A percentile compares a stretch with the other conserved stretches of the same genome.
phyloP scores from a whole-genome alignment of 306 rosid genomes.

The Herpetospermum pedunculosum region DNA sequence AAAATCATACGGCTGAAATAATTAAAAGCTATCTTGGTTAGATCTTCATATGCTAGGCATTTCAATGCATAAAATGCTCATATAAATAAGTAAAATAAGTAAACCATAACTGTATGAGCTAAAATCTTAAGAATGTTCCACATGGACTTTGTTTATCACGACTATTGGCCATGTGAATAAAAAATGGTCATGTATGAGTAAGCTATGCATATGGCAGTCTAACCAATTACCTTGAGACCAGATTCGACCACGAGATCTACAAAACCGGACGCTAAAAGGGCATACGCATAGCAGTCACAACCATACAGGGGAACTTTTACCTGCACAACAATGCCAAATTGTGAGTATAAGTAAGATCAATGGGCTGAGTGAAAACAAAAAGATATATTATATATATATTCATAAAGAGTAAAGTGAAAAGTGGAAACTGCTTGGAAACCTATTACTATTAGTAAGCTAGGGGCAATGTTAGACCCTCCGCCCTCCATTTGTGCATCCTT shows the following conservation, averaged over 20 bases:
- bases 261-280: constrained; percentile 80
- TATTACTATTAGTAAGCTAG: too few relatives aligned
- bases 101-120: neutral
- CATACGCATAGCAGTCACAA: constrained; percentile 98
- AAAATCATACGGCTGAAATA: constrained; percentile 79
- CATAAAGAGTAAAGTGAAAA: constrained; percentile 1
- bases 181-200: neutral
- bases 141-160: neutral
- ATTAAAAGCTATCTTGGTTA: neutral
- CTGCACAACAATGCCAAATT: constrained; percentile 21
- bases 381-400: neutral
- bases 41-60: neutral
- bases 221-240: constrained; percentile 60
- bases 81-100: neutral
- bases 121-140: neutral
- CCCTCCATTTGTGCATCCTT: neutral
- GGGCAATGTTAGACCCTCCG: neutral
- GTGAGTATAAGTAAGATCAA: neutral
- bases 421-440: too few relatives aligned
- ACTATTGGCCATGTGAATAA: neutral
- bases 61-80: neutral
- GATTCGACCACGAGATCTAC: constrained; percentile 94
- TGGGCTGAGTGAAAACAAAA: neutral
- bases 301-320: constrained; percentile 88
- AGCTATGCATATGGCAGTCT: neutral